These are phyloP conservation scores for Magnolia officinalis DNA, from an alignment of 164 flowering plant genomes.

Conservation along the genomic window DNA sequence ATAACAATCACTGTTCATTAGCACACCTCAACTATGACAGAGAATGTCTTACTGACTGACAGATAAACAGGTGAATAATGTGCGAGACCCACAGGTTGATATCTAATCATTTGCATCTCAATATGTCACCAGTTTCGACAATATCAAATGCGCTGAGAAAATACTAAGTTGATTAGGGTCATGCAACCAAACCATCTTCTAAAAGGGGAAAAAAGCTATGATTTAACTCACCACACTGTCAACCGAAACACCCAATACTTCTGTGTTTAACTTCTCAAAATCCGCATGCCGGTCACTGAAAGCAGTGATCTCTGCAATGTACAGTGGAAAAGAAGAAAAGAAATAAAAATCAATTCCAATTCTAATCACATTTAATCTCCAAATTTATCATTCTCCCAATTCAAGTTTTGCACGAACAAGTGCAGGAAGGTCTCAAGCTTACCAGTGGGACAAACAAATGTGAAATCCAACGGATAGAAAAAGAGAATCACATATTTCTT, in stretches of 20 bases:
- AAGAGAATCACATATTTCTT: constrained; percentile 97
- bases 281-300: constrained; percentile 92
- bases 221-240: constrained; percentile 85
- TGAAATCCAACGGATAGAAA: constrained; percentile 97
- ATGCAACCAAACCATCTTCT: not conserved
- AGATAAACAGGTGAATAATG: too few relatives aligned
- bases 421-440: constrained; percentile 12
- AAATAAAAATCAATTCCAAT: not conserved
- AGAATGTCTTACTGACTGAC: too few relatives aligned
- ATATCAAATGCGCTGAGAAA: too few relatives aligned
- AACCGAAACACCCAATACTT: constrained; percentile 82
- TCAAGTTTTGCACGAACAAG: not conserved
- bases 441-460: constrained; percentile 99
- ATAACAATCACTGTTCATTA: too few relatives aligned
- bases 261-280: constrained; percentile 89
- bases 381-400: not conserved
- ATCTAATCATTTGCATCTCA: too few relatives aligned
- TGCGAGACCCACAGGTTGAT: too few relatives aligned
- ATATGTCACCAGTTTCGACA: too few relatives aligned
- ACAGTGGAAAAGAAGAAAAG: not conserved
- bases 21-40: too few relatives aligned
- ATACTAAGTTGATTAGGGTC: not conserved
- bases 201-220: not conserved
- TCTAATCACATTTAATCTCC: not conserved
- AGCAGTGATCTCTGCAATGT: constrained; percentile 81